Conservation (phyloP, 805 yeast genomes). For the Candida hispaniensis region DNA sequence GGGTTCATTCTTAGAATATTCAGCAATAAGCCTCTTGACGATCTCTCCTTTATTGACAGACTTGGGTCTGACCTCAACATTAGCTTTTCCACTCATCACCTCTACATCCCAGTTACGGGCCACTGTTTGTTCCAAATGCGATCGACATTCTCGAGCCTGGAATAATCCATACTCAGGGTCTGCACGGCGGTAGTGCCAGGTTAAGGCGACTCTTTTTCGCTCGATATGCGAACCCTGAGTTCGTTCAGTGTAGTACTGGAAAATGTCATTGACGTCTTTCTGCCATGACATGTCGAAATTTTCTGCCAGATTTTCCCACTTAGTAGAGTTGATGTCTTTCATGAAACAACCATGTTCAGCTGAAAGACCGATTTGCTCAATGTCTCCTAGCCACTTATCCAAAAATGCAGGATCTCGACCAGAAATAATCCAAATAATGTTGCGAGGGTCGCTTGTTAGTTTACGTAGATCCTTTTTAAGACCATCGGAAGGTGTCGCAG, state of each 20-base stretch:
- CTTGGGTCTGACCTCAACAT: constrained; percentile 91
- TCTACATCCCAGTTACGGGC: constrained; percentile 69
- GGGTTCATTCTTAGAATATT: constrained; percentile 30
- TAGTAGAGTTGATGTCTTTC: constrained; percentile 50
- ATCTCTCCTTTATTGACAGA: constrained; percentile 96
- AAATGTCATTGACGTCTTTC: constrained; percentile 60
- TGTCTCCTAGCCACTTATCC: constrained; percentile 75
- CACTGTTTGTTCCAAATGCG: constrained; percentile 50
- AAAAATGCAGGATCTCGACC: constrained; percentile 90
- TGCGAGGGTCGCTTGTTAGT: constrained; percentile 63
- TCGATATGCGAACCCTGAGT: constrained; percentile 89
- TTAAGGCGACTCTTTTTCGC: constrained; percentile 80
- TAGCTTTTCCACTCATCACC: constrained; percentile 95
- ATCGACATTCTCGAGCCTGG: constrained; percentile 66
- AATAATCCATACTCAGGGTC: constrained; percentile 89
- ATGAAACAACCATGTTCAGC: constrained; percentile 98
- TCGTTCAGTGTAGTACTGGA: constrained; percentile 64
- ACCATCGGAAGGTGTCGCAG: constrained; percentile 84
- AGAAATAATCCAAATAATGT: constrained; percentile 88
- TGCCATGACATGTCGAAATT: constrained; percentile 92
- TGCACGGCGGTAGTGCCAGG: constrained; percentile 95
- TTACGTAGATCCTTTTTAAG: constrained; percentile 48
- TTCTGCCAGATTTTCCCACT: constrained; percentile 81
- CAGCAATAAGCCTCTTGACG: constrained; percentile 62
- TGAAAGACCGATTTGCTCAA: constrained; percentile 60